Base-by-base conservation (phyloP, 371 early-diverging fungal genomes). In the Dichotomocladium elegans region DNA sequence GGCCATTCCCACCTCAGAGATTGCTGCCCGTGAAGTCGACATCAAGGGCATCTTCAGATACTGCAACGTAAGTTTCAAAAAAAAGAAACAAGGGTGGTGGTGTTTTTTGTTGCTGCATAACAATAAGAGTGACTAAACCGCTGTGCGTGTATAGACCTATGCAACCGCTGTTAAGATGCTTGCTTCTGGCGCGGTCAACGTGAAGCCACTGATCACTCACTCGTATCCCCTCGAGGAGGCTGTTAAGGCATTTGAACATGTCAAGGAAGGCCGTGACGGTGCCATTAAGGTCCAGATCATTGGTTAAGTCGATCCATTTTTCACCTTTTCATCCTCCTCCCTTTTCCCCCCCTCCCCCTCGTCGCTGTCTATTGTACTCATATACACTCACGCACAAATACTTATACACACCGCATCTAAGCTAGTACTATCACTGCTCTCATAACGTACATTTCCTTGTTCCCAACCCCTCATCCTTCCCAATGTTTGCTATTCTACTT, bases 201-300 rank as follows among this genome's bases (percentile, higher is more conserved):
- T 80, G 34, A 77, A 70, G 40, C 66, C 67, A 1, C 47, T 80
- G 22, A 71, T 80, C 27, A 77, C 80, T 6, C 77, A 80, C 31
- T 52, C 67, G 41, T 80, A 77, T 47, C 45, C 61, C 21, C 64
- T 80, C 25, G 49, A 71, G 21, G 72, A 77, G 12, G 58, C 77
- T 4, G 45, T 77, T 27, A 51, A 72, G 49, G 80, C 77, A 21
- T 80, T 80, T 44, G 54, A 80, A 46, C 77, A 72, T 26, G 80
- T 75, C 21, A 64, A 59, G 45, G 65, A 70, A 33, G 70, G 70
- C 26, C 66, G 72, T 15, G 64, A 70, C 42, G 71, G 71, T 34
- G 73, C 75, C 30, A 69, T 80, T 53, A 80, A 80, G 62, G 73
- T 75, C 9, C 67, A 72, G 41, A 80, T 80, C 41, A 25, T 63